These are phyloP conservation scores for Zelonia costaricensis DNA, from an alignment of 208 protist species.

Conservation along the genomic window DNA sequence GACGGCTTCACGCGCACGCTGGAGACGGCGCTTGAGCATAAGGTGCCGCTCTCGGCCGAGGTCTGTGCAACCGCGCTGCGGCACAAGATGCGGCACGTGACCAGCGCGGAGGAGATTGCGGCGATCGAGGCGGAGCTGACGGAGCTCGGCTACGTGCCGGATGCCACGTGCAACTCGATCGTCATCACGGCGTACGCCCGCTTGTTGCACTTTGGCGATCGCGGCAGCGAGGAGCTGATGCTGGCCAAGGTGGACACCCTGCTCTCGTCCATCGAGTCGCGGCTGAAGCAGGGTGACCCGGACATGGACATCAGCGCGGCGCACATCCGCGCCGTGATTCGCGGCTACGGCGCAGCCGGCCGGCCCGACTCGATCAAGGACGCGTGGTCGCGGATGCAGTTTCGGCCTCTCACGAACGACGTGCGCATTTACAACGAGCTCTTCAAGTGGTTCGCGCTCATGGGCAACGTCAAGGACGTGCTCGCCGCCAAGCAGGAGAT, in stretches of 20 bases:
- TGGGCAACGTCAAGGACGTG: conserved; percentile 88
- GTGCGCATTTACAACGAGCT: conserved; percentile 88
- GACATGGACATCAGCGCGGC: conserved; percentile 86
- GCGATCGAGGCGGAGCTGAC: conserved; percentile 69
- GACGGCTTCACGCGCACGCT: conserved; percentile 65
- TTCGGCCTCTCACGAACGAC: conserved; percentile 63
- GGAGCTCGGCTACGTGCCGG: conserved; percentile 65
- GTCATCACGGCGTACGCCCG: conserved; percentile 86
- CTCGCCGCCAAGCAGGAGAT: conserved; percentile 65
- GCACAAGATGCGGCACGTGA: conserved; percentile 75
- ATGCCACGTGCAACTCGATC: conserved; percentile 83
- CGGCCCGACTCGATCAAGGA: conserved; percentile 71
- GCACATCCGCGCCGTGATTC: conserved; percentile 84
- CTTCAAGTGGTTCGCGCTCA: conserved; percentile 86
- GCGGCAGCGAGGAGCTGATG: conserved; percentile 86
- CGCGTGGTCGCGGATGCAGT: conserved; percentile 78
- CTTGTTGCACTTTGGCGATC: conserved; percentile 83
- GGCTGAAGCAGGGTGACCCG: conserved; percentile 80
- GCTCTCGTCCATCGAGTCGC: conserved; percentile 81
- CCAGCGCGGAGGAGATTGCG: conserved; percentile 65
- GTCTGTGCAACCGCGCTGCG: conserved; percentile 68
- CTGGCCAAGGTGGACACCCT: conserved; percentile 88
- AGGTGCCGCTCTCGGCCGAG: conserved; percentile 36
- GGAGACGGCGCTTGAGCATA: conserved; percentile 45
- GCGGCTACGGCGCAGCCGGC: conserved; percentile 84